Percentiles rank a stretch among this genome's conserved stretches.
These are phyloP conservation scores for Botrytis hyacinthi DNA, from an alignment of 2,329 filamentous ascomycete species.

Conservation along the genomic window DNA sequence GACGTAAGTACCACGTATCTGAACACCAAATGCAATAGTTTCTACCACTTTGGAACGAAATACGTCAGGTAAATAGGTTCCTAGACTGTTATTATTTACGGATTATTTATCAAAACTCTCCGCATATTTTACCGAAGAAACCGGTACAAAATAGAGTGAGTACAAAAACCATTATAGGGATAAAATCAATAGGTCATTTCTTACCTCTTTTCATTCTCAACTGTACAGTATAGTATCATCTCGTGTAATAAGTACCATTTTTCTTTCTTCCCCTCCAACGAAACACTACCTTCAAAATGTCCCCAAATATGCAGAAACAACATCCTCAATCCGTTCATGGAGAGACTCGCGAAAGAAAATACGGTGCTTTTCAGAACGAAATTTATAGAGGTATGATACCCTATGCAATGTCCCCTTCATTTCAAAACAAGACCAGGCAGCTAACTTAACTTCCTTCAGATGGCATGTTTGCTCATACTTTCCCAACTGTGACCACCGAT, in stretches of 20 bases:
- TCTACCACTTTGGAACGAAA: not conserved
- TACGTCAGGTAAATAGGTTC: not conserved
- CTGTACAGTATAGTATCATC: conserved; percentile 3
- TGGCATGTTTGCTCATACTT: conserved; percentile 49
- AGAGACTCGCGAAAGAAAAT: conserved; percentile 25
- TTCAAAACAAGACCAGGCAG: not conserved
- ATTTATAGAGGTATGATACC: conserved; percentile 28
- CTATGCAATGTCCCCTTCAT: not conserved
- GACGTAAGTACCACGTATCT: not conserved
- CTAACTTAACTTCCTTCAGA: conserved; percentile 30
- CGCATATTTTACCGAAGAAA: not conserved
- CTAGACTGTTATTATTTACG: not conserved
- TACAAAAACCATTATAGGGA: not conserved
- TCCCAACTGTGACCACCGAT: conserved; percentile 57
- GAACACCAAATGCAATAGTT: not conserved
- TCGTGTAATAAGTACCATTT: not conserved
- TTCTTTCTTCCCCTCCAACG: not conserved
- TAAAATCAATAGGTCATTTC: not conserved
- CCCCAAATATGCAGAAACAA: conserved; percentile 27
- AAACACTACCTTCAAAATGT: conserved; percentile 18
- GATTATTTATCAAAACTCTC: not conserved
- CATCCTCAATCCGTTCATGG: conserved; percentile 26
- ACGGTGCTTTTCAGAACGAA: conserved; percentile 33
- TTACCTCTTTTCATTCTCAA: not conserved
- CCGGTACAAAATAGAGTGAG: not conserved